Evolutionary conservation across 495 filamentous ascomycete species (phyloP).

Genomic region (Neurospora sp.): DNA sequence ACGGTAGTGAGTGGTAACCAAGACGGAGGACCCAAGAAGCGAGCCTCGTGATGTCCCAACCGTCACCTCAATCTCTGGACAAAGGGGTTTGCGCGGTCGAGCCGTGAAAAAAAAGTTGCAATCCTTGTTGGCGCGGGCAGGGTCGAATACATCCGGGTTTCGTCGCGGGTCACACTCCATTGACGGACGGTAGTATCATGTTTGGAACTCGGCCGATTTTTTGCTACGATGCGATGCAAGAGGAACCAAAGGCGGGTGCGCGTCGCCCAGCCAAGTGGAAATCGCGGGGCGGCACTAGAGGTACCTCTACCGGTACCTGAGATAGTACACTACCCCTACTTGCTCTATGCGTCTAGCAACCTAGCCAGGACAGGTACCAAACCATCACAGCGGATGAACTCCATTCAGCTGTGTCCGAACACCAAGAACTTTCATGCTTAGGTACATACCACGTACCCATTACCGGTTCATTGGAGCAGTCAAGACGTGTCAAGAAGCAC

Average conservation of each 20-base stretch:
- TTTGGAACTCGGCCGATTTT: background rate
- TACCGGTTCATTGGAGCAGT: background rate
- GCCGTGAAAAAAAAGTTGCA: background rate
- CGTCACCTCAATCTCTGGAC: background rate
- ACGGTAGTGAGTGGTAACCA: background rate
- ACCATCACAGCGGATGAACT: background rate
- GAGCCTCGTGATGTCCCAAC: background rate
- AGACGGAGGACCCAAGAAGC: background rate
- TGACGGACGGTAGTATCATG: background rate
- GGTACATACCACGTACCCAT: background rate
- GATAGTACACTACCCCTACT: background rate
- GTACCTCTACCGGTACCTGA: background rate
- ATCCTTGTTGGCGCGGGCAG: background rate
- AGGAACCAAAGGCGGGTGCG: background rate
- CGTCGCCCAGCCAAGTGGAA: background rate
- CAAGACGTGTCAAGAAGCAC: background rate
- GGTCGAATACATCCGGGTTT: background rate
- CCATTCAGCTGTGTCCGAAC: background rate
- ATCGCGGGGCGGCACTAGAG: background rate
- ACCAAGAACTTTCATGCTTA: background rate
- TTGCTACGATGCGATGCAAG: background rate
- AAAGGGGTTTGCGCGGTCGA: background rate
- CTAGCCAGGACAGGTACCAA: background rate
- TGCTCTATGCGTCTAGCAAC: background rate
- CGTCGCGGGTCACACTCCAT: background rate